phyloP scores from a whole-genome alignment of 1,284 basidiomycete genomes.

The Porogramme epimiltina region DNA sequence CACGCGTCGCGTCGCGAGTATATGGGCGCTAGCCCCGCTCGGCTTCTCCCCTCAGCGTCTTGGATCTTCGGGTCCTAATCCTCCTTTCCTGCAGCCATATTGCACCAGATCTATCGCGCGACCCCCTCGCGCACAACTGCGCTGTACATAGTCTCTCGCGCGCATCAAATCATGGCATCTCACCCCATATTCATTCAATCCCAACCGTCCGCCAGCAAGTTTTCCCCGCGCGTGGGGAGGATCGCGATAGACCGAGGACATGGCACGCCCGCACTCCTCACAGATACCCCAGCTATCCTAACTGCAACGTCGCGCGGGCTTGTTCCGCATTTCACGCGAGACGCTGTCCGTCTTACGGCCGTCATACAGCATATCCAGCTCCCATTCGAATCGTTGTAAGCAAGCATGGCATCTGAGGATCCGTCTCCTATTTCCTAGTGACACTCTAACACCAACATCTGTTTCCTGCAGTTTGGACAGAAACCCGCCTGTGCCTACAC shows the following conservation, averaged over 20 bases:
- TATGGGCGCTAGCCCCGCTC: conserved; percentile 7
- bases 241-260: conserved; percentile 18
- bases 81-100: neutral
- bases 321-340: conserved; percentile 72
- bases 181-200: conserved; percentile 6
- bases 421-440: neutral
- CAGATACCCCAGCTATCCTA: conserved; percentile 64
- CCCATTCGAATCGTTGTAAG: conserved; percentile 83
- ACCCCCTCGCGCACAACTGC: conserved; percentile 3
- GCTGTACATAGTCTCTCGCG: conserved; percentile 6
- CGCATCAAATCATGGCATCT: conserved; percentile 5
- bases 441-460: neutral
- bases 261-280: conserved; percentile 27
- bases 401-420: conserved; percentile 12
- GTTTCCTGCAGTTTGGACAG: conserved; percentile 54
- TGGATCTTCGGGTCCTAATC: too few relatives aligned
- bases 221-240: conserved; percentile 21
- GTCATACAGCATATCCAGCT: conserved; percentile 66
- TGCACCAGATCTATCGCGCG: conserved; percentile 4
- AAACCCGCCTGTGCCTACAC: conserved; percentile 57
- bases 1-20: conserved; percentile 13
- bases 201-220: conserved; percentile 5
- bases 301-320: conserved; percentile 70
- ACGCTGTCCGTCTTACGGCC: conserved; percentile 50
- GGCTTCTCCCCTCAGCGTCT: too few relatives aligned